phyloP scores from a whole-genome alignment of 2,329 filamentous ascomycete genomes.

The Grosmannia penicillata region DNA sequence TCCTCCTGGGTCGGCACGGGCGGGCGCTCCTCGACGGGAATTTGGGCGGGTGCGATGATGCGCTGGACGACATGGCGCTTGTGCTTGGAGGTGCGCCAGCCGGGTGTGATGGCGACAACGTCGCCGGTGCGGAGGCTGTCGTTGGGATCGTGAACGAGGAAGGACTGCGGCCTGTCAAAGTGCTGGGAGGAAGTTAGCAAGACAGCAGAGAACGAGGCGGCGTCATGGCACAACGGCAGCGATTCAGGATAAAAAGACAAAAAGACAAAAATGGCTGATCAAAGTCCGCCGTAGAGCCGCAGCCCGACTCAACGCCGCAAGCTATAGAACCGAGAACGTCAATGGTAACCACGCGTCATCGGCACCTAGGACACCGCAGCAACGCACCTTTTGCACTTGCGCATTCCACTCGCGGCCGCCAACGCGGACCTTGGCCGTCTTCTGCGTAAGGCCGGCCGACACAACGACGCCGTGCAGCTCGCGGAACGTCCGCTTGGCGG shows the following conservation, averaged over 20 bases:
- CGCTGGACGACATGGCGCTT: constrained; percentile 62
- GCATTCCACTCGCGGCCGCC: constrained; percentile 59
- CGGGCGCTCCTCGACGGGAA: constrained; percentile 47
- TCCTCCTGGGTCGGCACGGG: constrained; percentile 51
- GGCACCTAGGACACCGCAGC: too few species aligned
- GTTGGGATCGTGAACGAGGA: constrained; percentile 67
- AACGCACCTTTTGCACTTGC: constrained; percentile 62
- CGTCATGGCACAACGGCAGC: too few species aligned
- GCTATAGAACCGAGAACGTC: too few species aligned
- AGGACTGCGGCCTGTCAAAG: constrained; percentile 48
- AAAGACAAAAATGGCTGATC: constrained; percentile 5
- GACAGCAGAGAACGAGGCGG: too few species aligned
- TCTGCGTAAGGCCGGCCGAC: constrained; percentile 62
- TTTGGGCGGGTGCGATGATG: constrained; percentile 57
- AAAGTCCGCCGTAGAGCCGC: too few species aligned
- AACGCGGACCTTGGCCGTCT: constrained; percentile 65
- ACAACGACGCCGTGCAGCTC: constrained; percentile 56
- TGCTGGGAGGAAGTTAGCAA: constrained; percentile 24
- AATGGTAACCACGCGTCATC: too few species aligned
- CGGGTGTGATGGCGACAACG: constrained; percentile 54
- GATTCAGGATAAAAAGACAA: background rate
- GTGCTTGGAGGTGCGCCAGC: constrained; percentile 47
- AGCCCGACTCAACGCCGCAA: too few species aligned
- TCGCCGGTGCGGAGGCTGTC: constrained; percentile 61
- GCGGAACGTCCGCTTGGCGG: constrained; percentile 28